A percentile compares a stretch with the other conserved stretches of the same genome.
These are phyloP conservation scores for Petunia secreta DNA, from an alignment of 257 asterid species.

Conservation along the genomic window DNA sequence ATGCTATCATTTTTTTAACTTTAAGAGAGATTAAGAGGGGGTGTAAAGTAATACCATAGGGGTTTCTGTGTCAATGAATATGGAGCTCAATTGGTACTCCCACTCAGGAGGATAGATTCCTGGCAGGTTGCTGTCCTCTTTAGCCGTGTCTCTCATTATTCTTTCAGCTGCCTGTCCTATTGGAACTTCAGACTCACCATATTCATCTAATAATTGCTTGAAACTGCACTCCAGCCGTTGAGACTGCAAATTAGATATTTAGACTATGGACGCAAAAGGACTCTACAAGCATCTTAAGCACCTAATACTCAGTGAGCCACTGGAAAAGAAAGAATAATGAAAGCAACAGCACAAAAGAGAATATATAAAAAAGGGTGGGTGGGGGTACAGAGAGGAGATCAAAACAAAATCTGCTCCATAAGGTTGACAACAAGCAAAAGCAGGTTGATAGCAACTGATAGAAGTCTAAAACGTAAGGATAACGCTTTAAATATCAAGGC, in stretches of 20 bases:
- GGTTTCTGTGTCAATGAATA: slow-evolving; percentile 61
- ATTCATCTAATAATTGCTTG: slow-evolving; percentile 36
- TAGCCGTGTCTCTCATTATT: slow-evolving; percentile 53
- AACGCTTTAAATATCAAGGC: not conserved
- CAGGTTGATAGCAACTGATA: not conserved
- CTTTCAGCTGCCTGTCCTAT: slow-evolving; percentile 34
- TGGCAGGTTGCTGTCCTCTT: slow-evolving; percentile 57
- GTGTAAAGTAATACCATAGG: slow-evolving; percentile 46
- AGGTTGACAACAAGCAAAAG: not conserved
- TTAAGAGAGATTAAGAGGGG: slow-evolving; percentile 2
- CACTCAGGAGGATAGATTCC: slow-evolving; percentile 55
- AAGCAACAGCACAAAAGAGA: not conserved
- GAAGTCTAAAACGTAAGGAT: not conserved
- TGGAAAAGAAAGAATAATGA: not conserved
- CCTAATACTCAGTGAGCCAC: not conserved
- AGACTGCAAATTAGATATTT: slow-evolving; percentile 45
- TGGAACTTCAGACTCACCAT: slow-evolving; percentile 36
- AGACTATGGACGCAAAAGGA: slow-evolving; percentile 11
- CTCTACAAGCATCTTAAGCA: not conserved
- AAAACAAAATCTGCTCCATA: not conserved
- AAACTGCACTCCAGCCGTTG: slow-evolving; percentile 44
- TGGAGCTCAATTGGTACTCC: slow-evolving; percentile 71
- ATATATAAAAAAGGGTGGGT: not conserved
- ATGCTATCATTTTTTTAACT: not conserved
- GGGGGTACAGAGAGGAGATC: not conserved